A percentile compares a stretch with the other conserved stretches of the same genome.
These are phyloP conservation scores for Apiospora sp. DNA, from an alignment of 2,329 filamentous ascomycete genomes.

Conservation along the genomic window DNA sequence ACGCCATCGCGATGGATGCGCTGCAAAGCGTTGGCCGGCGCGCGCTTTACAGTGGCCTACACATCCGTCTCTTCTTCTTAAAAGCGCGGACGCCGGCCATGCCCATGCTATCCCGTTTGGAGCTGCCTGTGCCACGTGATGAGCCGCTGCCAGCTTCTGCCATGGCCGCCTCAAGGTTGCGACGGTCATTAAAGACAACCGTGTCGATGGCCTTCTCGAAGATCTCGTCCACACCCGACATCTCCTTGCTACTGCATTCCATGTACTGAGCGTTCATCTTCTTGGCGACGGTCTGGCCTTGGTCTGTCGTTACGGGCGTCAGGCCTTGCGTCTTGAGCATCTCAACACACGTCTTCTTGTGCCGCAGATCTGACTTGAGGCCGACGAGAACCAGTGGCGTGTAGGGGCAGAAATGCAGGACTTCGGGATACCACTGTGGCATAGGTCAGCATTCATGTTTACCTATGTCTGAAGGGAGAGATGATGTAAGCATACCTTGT, in stretches of 20 bases:
- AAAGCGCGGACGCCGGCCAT: conserved; percentile 54
- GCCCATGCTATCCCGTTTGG: conserved; percentile 44
- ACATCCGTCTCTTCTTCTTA: conserved; percentile 87
- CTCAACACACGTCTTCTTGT: conserved; percentile 96
- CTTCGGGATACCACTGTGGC: conserved; percentile 94
- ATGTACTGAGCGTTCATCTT: conserved; percentile 97
- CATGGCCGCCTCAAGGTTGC: conserved; percentile 63
- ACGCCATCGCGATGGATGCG: conserved; percentile 27
- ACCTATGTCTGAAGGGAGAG: neutral
- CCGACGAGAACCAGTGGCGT: conserved; percentile 95
- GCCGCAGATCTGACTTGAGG: conserved; percentile 94
- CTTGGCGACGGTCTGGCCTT: conserved; percentile 85
- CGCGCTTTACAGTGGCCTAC: conserved; percentile 73
- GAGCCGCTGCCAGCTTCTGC: conserved; percentile 42
- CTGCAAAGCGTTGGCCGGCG: conserved; percentile 17
- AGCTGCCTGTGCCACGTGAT: conserved; percentile 37
- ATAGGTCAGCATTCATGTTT: neutral
- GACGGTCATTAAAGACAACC: conserved; percentile 81
- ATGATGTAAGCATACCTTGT: conserved; percentile 75
- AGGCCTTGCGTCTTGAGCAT: conserved; percentile 98
- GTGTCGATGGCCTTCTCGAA: conserved; percentile 92
- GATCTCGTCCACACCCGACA: conserved; percentile 94
- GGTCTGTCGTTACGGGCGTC: conserved; percentile 90
- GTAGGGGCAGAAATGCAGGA: conserved; percentile 97
- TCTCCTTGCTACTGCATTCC: conserved; percentile 98